A percentile compares a stretch with the other conserved stretches of the same genome.
phyloP scores from a whole-genome alignment of 2,329 filamentous ascomycete species.

The Penicillium sp. region DNA sequence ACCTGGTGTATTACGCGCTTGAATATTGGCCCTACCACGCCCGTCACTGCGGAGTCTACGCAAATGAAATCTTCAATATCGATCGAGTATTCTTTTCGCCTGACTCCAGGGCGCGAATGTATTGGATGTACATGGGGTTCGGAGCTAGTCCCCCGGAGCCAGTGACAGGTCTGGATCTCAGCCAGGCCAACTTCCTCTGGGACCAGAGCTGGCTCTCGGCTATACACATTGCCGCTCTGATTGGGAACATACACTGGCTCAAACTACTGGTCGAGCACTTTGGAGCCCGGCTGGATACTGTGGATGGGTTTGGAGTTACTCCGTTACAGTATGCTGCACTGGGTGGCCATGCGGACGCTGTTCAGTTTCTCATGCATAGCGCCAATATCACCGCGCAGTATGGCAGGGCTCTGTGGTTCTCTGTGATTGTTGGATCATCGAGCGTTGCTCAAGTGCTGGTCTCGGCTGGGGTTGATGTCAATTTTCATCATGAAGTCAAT shows the following conservation, averaged over 20 bases:
- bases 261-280: not conserved
- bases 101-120: not conserved
- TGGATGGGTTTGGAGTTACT: not conserved
- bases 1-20: not conserved
- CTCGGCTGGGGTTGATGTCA: not conserved
- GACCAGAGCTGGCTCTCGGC: not conserved
- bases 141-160: not conserved
- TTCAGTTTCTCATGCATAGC: not conserved
- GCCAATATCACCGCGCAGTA: not conserved
- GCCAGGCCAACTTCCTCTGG: not conserved
- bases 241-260: not conserved
- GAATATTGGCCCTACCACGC: not conserved
- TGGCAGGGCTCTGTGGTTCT: not conserved
- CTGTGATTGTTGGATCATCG: not conserved
- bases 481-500: not conserved
- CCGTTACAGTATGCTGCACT: not conserved
- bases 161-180: not conserved
- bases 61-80: not conserved
- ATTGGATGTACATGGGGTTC: not conserved
- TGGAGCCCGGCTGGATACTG: not conserved
- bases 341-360: not conserved
- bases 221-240: not conserved
- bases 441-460: not conserved
- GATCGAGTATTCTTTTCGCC: not conserved
- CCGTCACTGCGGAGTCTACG: not conserved